A percentile compares a stretch with the other conserved stretches of the same genome.
Evolutionary conservation across 345 rosid genomes (phyloP).

Genomic region (Salix brachista): DNA sequence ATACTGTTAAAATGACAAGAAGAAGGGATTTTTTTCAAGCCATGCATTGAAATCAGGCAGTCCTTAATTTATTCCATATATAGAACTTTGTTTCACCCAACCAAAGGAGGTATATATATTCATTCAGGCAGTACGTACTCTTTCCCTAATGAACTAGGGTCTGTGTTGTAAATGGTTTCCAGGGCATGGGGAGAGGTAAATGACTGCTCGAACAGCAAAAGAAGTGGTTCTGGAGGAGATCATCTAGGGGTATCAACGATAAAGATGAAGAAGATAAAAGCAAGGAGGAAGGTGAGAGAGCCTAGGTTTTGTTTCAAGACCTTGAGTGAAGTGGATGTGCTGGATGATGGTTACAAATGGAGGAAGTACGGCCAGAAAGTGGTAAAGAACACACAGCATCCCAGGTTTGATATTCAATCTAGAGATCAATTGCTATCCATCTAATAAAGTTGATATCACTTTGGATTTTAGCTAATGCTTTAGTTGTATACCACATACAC

Average conservation of each 20-base stretch:
- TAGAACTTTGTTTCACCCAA: background rate
- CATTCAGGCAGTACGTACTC: background rate
- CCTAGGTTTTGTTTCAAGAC: constrained; percentile 99
- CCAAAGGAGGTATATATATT: background rate
- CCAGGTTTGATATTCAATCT: constrained; percentile 49
- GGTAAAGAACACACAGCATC: constrained; percentile 96
- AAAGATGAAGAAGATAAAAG: constrained; percentile 78
- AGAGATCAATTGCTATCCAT: background rate
- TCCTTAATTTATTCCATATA: background rate
- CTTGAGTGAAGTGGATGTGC: constrained; percentile 86
- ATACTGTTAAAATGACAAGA: background rate
- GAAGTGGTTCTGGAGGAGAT: constrained; percentile 27
- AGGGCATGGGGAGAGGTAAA: constrained; percentile 60
- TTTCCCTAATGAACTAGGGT: background rate
- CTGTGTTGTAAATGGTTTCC: background rate
- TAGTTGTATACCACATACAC: constrained; percentile 26
- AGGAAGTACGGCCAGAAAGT: constrained; percentile 99
- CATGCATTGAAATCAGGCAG: background rate
- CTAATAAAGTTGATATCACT: constrained; percentile 14
- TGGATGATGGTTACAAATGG: constrained; percentile 98
- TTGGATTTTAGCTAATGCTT: background rate
- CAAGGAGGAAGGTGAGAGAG: constrained; percentile 89
- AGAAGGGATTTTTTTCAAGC: background rate
- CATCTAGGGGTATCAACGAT: constrained; percentile 49
- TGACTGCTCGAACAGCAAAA: constrained; percentile 40